Conservation (phyloP, 768 basidiomycete species). For the Trametes gibbosa region DNA sequence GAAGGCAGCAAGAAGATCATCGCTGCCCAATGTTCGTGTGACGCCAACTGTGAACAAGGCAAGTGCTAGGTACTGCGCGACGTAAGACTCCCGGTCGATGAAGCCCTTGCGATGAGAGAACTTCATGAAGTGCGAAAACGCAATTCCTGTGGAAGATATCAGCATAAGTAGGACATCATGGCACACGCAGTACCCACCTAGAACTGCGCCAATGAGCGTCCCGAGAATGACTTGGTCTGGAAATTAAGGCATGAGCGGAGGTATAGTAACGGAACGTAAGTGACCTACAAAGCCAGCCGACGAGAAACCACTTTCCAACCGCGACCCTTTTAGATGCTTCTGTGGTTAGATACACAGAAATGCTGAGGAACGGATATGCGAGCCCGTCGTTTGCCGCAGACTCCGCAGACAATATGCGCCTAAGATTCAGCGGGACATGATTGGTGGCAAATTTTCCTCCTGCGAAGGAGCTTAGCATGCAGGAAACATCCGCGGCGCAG, state of each 20-base stretch:
- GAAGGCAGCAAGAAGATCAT: constrained; percentile 89
- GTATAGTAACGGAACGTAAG: neutral
- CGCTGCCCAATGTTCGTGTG: constrained; percentile 75
- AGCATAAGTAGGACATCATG: neutral
- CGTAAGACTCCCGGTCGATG: constrained; percentile 81
- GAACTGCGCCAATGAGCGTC: constrained; percentile 59
- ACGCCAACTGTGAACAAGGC: constrained; percentile 77
- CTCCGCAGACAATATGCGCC: constrained; percentile 82
- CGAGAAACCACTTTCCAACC: constrained; percentile 79
- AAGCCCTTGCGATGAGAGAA: constrained; percentile 57
- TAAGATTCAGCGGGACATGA: constrained; percentile 72
- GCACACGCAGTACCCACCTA: constrained; percentile 31
- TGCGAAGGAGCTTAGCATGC: constrained; percentile 25
- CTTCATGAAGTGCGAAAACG: constrained; percentile 73
- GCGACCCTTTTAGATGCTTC: constrained; percentile 63
- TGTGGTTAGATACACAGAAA: constrained; percentile 82
- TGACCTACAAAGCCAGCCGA: constrained; percentile 76
- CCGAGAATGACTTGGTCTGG: constrained; percentile 83
- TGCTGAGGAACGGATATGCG: constrained; percentile 87
- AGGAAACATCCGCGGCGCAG: too few species aligned
- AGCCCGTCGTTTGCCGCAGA: constrained; percentile 95
- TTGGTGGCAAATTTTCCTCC: constrained; percentile 69
- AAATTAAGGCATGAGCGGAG: neutral
- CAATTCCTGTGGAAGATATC: constrained; percentile 42
- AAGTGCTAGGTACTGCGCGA: constrained; percentile 79